Evolutionary conservation across 164 flowering plant genomes (phyloP), one percentile per base, ranked within the genome.

Genomic region (Vitis riparia): DNA sequence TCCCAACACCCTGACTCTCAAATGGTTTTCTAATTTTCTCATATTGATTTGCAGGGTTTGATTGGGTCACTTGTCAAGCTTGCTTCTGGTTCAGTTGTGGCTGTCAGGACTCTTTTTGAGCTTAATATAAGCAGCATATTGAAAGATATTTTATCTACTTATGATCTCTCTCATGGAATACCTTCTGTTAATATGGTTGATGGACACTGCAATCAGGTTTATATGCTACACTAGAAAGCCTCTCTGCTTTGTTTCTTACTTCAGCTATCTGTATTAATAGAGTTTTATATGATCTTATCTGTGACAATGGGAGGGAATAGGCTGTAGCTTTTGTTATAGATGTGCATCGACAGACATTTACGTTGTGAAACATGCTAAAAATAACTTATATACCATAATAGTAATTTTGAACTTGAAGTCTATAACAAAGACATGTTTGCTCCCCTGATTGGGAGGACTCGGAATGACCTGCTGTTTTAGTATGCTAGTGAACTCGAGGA

Each of bases 21-120:
- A 9, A 67, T 17, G 11, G 12, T 61, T 30, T 7, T 56, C 19
- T 68, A 15, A 61, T 49, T 50, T 1, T 73, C 55, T 68, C 51
- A 52, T 63, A 13, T 70, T 76, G 53, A 8, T 73, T 52, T 74
- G 71, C 88, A 95, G 98, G 94, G 89, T 61, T 75, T 95, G 84
- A 81, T 93, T 59, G 89, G 91, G 69, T 53, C 91, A 66, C 92
- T 95, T 72, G 79, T 78, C 55, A 88, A 83, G 69, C 87, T 95
- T 79, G 89, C 91, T 55, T 82, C 93, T 71, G 85, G 92, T 66
- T 91, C 98, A 61, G 27, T 68, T 69, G 61, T 72, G 10, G 97
- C 97, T 75, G 80, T 89, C 75, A 86, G 67, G 71, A 85, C 83
- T 53, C 86, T 95, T 37, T 76, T 86, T 73, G 99, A 95, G 82